Conservation (phyloP, 1,284 basidiomycete genomes). For the Rhodotorula sp. region DNA sequence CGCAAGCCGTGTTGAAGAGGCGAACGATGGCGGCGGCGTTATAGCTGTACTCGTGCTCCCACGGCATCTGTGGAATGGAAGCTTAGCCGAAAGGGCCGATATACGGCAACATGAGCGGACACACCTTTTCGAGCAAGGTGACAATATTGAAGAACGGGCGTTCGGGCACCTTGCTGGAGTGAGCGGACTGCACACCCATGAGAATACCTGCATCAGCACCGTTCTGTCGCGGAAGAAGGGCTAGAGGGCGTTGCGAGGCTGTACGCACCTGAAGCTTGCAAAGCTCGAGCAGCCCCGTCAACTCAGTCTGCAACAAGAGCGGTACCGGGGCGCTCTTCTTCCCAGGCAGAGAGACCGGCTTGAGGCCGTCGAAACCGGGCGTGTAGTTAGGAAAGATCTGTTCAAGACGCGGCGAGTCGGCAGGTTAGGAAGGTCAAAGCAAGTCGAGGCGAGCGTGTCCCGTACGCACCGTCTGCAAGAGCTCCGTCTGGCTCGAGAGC, state of each 20-base stretch:
- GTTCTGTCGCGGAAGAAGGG: too few relatives aligned
- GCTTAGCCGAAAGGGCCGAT: too few relatives aligned
- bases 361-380: conserved; percentile 22
- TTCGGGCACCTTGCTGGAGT: conserved; percentile 30
- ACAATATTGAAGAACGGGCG: conserved; percentile 35
- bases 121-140: conserved; percentile 31
- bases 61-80: conserved; percentile 21
- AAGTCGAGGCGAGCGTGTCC: neutral
- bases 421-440: neutral
- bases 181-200: neutral
- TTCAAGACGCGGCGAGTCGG: neutral
- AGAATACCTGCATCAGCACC: neutral
- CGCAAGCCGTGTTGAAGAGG: conserved; percentile 25
- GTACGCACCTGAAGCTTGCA: conserved; percentile 28
- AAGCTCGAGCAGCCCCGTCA: conserved; percentile 27
- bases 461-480: conserved; percentile 22
- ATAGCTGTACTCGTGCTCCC: conserved; percentile 15
- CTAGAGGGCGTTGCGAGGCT: neutral
- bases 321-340: conserved; percentile 1
- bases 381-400: conserved; percentile 36
- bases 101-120: neutral
- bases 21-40: conserved; percentile 20
- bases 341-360: neutral
- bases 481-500: conserved; percentile 16
- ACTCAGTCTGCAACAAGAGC: conserved; percentile 30